Evolutionary conservation across 2,329 filamentous ascomycete genomes (phyloP).

Genomic region (Didymella keratinophila): DNA sequence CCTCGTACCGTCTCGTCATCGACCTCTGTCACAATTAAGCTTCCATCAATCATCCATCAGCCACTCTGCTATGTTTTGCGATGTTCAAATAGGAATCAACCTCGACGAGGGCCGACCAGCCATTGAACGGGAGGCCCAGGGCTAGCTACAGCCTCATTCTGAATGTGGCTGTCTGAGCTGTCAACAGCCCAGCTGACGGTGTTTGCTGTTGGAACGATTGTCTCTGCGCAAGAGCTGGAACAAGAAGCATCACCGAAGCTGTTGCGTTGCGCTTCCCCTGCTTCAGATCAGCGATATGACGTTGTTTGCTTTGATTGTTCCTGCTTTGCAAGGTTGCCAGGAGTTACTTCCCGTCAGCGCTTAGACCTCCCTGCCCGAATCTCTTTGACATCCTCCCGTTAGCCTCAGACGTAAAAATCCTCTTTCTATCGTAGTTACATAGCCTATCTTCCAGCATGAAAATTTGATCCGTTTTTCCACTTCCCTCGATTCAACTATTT

Average conservation of each 20-base stretch:
- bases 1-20: neutral
- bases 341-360: constrained; percentile 6
- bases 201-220: neutral
- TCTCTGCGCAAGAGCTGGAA: neutral
- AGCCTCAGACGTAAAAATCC: neutral
- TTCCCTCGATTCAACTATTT: neutral
- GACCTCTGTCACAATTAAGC: neutral
- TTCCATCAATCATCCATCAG: neutral
- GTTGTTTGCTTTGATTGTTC: constrained; percentile 18
- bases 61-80: neutral
- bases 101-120: too few relatives aligned
- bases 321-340: constrained; percentile 9
- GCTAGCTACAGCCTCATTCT: neutral
- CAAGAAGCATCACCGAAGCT: constrained; percentile 1
- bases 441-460: neutral
- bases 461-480: neutral
- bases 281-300: constrained; percentile 23
- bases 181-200: neutral
- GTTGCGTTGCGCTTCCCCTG: neutral
- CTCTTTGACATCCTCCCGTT: neutral
- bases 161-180: neutral
- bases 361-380: neutral
- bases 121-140: neutral
- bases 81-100: neutral
- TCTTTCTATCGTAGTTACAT: neutral